Percentiles rank a stretch among this genome's conserved stretches.
Evolutionary conservation across 192 early-diverging fungal genomes (phyloP).

Genomic region (Umbelopsis ramanniana): DNA sequence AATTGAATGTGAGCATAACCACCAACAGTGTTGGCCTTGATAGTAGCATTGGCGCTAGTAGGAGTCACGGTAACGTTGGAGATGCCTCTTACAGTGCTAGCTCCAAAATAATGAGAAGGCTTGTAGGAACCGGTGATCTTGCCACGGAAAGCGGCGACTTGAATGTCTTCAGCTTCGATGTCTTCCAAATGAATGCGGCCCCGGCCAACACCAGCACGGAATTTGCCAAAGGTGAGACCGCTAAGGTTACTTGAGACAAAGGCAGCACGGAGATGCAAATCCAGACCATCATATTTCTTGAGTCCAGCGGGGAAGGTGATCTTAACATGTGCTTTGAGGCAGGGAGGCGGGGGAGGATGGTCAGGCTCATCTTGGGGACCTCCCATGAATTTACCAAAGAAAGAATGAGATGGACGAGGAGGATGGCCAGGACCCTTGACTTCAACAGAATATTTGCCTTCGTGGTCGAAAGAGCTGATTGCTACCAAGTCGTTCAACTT

Average conservation of each 20-base stretch:
- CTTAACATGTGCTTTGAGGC: conserved; percentile 24
- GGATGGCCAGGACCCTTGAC: conserved; percentile 13
- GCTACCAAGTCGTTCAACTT: conserved; percentile 10
- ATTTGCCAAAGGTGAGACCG: conserved; percentile 25
- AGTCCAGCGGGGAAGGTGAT: conserved; percentile 29
- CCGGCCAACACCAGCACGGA: conserved; percentile 34
- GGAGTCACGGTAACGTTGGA: conserved; percentile 23
- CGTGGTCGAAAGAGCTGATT: conserved; percentile 29
- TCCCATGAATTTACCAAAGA: too few species aligned
- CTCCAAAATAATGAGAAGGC: conserved; percentile 6
- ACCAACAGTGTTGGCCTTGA: conserved; percentile 15
- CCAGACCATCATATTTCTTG: conserved; percentile 20
- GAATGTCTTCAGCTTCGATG: conserved; percentile 27
- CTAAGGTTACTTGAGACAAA: conserved; percentile 19
- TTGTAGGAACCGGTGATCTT: conserved; percentile 26
- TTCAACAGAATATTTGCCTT: conserved; percentile 34
- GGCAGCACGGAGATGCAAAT: conserved; percentile 23
- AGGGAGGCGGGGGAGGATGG: conserved; percentile 17
- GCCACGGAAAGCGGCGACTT: conserved; percentile 26
- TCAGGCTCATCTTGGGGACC: background rate
- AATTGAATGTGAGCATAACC: conserved; percentile 22
- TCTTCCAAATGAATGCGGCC: conserved; percentile 32
- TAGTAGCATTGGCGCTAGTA: conserved; percentile 5
- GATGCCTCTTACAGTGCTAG: conserved; percentile 19
- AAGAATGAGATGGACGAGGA: background rate